These are phyloP conservation scores for Carex kokanica DNA, from an alignment of 176 grass and related monocot species.

Conservation along the genomic window DNA sequence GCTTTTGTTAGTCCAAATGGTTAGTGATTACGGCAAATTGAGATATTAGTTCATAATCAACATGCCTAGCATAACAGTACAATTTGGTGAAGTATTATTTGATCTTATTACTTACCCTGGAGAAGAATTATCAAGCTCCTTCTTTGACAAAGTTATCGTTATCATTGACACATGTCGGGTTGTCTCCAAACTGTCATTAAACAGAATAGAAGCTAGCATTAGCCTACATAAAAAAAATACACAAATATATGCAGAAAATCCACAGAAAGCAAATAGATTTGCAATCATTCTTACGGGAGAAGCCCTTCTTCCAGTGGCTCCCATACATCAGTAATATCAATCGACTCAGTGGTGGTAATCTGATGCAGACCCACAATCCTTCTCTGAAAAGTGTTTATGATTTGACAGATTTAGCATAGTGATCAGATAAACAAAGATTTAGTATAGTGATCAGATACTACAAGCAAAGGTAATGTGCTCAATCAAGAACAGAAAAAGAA, in stretches of 20 bases:
- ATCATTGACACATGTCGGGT: slow-evolving; percentile 85
- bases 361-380: slow-evolving; percentile 77
- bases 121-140: slow-evolving; percentile 54
- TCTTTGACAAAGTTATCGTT: slow-evolving; percentile 77
- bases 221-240: slow-evolving; percentile 18
- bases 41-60: not conserved
- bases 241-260: not conserved
- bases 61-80: not conserved
- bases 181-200: slow-evolving; percentile 67
- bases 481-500: not conserved
- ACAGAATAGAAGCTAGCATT: slow-evolving; percentile 12
- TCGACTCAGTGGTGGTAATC: slow-evolving; percentile 56
- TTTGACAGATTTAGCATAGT: slow-evolving; percentile 12
- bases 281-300: slow-evolving; percentile 54
- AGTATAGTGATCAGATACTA: too few species aligned
- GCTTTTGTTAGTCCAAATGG: not conserved
- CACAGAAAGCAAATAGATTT: slow-evolving; percentile 3
- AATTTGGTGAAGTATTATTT: not conserved
- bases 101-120: slow-evolving; percentile 52
- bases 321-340: slow-evolving; percentile 86
- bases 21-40: not conserved
- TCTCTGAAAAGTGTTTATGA: slow-evolving; percentile 48
- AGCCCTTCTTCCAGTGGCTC: slow-evolving; percentile 95
- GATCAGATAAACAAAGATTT: too few species aligned
- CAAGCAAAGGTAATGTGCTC: not conserved